Evolutionary conservation across 306 rosid species (phyloP), one percentile per base, ranked within the genome.

Genomic region (Crataegus laevigata): DNA sequence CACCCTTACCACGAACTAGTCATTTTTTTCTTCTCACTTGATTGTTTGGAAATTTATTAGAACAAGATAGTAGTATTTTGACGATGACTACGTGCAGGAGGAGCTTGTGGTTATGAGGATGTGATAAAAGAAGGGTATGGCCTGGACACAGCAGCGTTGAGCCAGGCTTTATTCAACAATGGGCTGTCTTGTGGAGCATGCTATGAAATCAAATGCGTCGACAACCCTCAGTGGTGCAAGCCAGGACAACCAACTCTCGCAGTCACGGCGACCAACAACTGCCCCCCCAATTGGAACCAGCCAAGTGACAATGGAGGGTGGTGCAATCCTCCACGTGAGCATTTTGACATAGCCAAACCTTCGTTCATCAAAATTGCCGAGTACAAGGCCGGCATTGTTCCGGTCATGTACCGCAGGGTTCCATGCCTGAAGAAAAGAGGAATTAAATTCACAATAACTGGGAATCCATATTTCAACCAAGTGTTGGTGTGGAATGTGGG

Each of bases 81-180:
- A 22, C 13, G 29, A 24, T 9, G 24, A 11, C 6, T 57, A 19
- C 10, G 0, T 63, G 66, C 66, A 91, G 98, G 97, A 62, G 91
- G 96, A 67, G 97, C 92, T 24, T 93, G 98, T 69, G 98, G 96
- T 30, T 93, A 91, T 21, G 88, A 82, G 2, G 92, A 89, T 71
- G 96, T 93, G 55, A 89, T 75, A 5, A 79, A 85, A 72, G 89
- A 87, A 19, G 97, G 96, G 8, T 94, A 86, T 47, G 98, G 97
- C 11, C 40, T 87, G 10, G 81, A 81, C 19, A 94, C 97, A 0
- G 87, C 83, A 74, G 97, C 97, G 62, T 3, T 90, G 79, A 94
- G 97, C 84, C 24, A 52, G 13, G 88, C 71, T 12, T 34, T 94
- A 84, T 91, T 87, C 85, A 91, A 86, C 17, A 3, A 82, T 0